Evolutionary conservation across 192 early-diverging fungal genomes (phyloP).

Genomic region (Rhizophagus clarus): DNA sequence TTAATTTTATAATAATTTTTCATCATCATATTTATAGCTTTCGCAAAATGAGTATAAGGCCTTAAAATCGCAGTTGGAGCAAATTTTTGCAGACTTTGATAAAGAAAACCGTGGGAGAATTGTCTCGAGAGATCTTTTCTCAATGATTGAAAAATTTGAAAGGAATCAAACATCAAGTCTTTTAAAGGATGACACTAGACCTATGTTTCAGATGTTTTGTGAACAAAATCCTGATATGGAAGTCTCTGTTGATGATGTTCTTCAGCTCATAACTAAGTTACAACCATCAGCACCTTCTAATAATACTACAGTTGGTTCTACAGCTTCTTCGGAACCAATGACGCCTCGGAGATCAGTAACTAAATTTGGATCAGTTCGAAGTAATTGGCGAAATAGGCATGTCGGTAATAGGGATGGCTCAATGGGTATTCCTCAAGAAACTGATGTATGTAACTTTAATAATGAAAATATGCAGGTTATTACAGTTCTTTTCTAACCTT

Average conservation of each 20-base stretch:
- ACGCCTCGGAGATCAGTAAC: slow-evolving; percentile 24
- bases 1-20: not conserved
- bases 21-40: not conserved
- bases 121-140: slow-evolving; percentile 38
- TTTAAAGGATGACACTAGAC: slow-evolving; percentile 39
- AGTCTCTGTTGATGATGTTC: slow-evolving; percentile 48
- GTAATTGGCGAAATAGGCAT: slow-evolving; percentile 24
- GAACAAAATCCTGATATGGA: slow-evolving; percentile 44
- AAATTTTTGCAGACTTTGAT: slow-evolving; percentile 26
- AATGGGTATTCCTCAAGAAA: not conserved
- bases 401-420: not conserved
- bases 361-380: slow-evolving; percentile 20
- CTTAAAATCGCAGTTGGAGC: not conserved
- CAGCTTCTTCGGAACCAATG: slow-evolving; percentile 7
- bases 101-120: slow-evolving; percentile 39
- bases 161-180: slow-evolving; percentile 28
- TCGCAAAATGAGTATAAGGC: not conserved
- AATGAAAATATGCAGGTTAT: not conserved
- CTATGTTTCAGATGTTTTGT: slow-evolving; percentile 38
- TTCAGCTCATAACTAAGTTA: slow-evolving; percentile 38
- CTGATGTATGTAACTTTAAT: not conserved
- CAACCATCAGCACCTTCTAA: slow-evolving; percentile 30
- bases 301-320: slow-evolving; percentile 33
- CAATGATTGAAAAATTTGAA: slow-evolving; percentile 41
- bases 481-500: not conserved